Percentiles rank a stretch among this genome's conserved stretches.
phyloP scores from a whole-genome alignment of 768 basidiomycete species.

The Mycena floridula region DNA sequence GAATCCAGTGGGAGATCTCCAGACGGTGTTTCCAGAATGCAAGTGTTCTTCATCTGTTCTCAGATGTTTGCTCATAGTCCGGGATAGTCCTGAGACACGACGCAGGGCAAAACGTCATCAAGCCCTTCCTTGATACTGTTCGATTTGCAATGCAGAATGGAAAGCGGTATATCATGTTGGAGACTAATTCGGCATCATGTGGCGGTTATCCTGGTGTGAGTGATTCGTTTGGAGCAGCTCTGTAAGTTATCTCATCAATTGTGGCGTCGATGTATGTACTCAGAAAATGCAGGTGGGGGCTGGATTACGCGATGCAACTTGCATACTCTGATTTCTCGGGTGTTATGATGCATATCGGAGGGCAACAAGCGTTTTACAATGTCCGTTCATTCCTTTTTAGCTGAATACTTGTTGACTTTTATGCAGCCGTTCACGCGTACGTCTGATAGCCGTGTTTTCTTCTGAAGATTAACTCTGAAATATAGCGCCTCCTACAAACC shows the following conservation, averaged over 20 bases:
- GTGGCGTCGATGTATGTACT: no score
- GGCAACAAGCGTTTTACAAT: conserved; percentile 12
- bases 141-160: conserved; percentile 26
- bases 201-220: conserved; percentile 37
- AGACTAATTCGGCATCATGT: conserved; percentile 38
- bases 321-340: conserved; percentile 31
- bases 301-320: conserved; percentile 34
- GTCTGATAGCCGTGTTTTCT: conserved; percentile 25
- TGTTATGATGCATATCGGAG: conserved; percentile 14
- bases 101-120: conserved; percentile 36
- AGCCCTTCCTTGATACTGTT: conserved; percentile 45
- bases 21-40: conserved; percentile 45
- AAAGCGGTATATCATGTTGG: conserved; percentile 32
- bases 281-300: no score
- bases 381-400: conserved; percentile 19
- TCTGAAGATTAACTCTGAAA: conserved; percentile 16
- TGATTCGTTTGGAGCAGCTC: conserved; percentile 35
- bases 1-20: conserved; percentile 27
- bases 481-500: conserved; percentile 48
- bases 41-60: no score
- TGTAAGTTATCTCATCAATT: no score
- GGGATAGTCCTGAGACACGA: conserved; percentile 51
- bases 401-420: conserved; percentile 17
- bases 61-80: no score
- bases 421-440: conserved; percentile 25